These are phyloP conservation scores for Mycotypha africana DNA, from an alignment of 371 early-diverging fungal genomes.

Conservation along the genomic window DNA sequence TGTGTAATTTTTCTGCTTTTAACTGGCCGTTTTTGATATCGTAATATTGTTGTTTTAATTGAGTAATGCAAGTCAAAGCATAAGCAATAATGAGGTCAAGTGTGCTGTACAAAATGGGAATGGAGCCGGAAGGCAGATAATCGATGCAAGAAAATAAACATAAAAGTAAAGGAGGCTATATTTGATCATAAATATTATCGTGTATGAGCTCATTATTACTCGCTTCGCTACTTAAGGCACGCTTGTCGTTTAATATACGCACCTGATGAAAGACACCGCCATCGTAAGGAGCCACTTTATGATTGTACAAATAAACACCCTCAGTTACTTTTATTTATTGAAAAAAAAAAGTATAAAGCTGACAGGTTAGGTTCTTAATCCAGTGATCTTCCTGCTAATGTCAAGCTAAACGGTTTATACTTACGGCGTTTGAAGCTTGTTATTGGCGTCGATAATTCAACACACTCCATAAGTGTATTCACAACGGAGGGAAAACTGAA, in stretches of 20 bases:
- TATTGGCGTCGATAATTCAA: constrained; percentile 81
- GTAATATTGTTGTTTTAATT: constrained; percentile 32
- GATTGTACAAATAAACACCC: constrained; percentile 75
- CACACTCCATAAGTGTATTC: constrained; percentile 42
- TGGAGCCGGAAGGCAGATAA: constrained; percentile 41
- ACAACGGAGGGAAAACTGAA: constrained; percentile 45
- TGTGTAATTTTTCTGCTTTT: constrained; percentile 17
- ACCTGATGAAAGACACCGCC: constrained; percentile 88
- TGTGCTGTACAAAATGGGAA: constrained; percentile 55
- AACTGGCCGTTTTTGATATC: constrained; percentile 5
- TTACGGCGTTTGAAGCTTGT: constrained; percentile 80
- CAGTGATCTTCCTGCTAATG: no score
- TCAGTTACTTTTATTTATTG: constrained; percentile 59
- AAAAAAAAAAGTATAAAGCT: background rate
- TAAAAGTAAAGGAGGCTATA: constrained; percentile 73
- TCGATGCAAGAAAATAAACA: constrained; percentile 59
- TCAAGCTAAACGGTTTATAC: no score
- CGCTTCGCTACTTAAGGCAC: no score
- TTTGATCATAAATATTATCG: no score
- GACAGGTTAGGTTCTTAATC: no score
- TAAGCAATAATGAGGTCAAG: constrained; percentile 62
- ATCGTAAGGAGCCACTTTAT: constrained; percentile 82
- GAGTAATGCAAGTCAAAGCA: constrained; percentile 46
- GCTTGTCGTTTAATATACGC: background rate
- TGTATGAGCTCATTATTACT: no score